A percentile compares a stretch with the other conserved stretches of the same genome.
phyloP scores from a whole-genome alignment of 495 filamentous ascomycete genomes.

The Talaromyces stipitatus region DNA sequence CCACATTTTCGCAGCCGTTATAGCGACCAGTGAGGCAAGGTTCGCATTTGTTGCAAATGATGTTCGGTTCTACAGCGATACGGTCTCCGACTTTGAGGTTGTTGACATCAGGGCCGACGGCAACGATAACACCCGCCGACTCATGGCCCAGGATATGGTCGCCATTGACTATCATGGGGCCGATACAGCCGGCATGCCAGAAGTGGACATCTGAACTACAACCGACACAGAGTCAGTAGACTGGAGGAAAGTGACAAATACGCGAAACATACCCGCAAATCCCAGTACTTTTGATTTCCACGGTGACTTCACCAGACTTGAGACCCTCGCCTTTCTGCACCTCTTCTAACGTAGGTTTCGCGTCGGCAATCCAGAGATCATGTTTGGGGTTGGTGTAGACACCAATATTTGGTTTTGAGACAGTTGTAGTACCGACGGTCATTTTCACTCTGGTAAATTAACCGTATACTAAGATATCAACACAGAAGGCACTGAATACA shows the following conservation, averaged over 20 bases:
- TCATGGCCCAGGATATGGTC: slow-evolving; percentile 91
- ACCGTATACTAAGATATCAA: no score
- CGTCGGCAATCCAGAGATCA: slow-evolving; percentile 81
- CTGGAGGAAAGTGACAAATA: neutral
- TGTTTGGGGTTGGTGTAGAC: slow-evolving; percentile 92
- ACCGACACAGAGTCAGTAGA: neutral
- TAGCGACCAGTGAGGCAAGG: slow-evolving; percentile 86
- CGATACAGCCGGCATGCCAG: slow-evolving; percentile 89
- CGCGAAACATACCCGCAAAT: slow-evolving; percentile 70
- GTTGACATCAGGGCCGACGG: slow-evolving; percentile 69
- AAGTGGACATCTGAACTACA: slow-evolving; percentile 87
- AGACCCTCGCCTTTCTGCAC: slow-evolving; percentile 62
- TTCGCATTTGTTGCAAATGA: slow-evolving; percentile 82
- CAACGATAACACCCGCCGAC: slow-evolving; percentile 76
- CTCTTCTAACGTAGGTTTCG: slow-evolving; percentile 65
- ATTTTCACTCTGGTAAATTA: neutral
- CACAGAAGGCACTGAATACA: neutral
- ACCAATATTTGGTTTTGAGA: slow-evolving; percentile 76
- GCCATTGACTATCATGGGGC: slow-evolving; percentile 83
- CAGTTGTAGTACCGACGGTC: neutral
- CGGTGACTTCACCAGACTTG: slow-evolving; percentile 71
- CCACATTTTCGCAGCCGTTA: slow-evolving; percentile 80
- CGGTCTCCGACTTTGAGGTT: slow-evolving; percentile 72
- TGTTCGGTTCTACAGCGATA: slow-evolving; percentile 84
- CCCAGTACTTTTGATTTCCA: slow-evolving; percentile 82